Conservation (phyloP, 1,284 basidiomycete species). For the Apiotrichum laibachii region DNA sequence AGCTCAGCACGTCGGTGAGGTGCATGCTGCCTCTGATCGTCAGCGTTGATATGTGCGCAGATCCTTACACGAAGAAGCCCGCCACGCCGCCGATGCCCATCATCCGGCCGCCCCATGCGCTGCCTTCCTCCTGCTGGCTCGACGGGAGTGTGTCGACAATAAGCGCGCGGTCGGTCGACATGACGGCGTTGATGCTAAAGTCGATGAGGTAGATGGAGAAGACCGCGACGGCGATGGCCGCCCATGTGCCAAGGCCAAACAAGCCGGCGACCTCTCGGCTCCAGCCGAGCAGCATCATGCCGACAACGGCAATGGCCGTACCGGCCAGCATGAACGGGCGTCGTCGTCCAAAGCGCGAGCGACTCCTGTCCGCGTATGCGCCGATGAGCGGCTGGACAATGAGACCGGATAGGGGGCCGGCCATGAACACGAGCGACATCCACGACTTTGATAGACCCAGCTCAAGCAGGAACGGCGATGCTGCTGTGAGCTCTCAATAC, state of each 20-base stretch:
- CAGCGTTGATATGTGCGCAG: background rate
- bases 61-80: slow-evolving; percentile 72
- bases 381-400: slow-evolving; percentile 88
- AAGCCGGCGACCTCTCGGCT: slow-evolving; percentile 68
- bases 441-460: slow-evolving; percentile 82
- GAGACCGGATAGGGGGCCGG: slow-evolving; percentile 86
- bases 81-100: slow-evolving; percentile 74
- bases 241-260: slow-evolving; percentile 53
- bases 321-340: slow-evolving; percentile 80
- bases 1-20: slow-evolving; percentile 62
- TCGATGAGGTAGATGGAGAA: slow-evolving; percentile 85
- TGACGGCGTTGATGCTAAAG: slow-evolving; percentile 79
- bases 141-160: slow-evolving; percentile 58
- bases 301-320: slow-evolving; percentile 63
- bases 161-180: slow-evolving; percentile 53
- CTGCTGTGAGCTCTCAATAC: slow-evolving; percentile 39
- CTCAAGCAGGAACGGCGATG: slow-evolving; percentile 87
- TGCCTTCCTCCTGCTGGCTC: slow-evolving; percentile 74
- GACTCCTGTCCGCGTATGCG: slow-evolving; percentile 81
- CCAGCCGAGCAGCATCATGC: slow-evolving; percentile 82
- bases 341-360: slow-evolving; percentile 76
- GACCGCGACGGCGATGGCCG: slow-evolving; percentile 69
- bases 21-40: slow-evolving; percentile 63
- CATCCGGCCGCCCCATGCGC: slow-evolving; percentile 94
- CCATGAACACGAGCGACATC: slow-evolving; percentile 89